Base-by-base conservation (phyloP, 192 early-diverging fungal genomes). In the Coemansia furcata region DNA sequence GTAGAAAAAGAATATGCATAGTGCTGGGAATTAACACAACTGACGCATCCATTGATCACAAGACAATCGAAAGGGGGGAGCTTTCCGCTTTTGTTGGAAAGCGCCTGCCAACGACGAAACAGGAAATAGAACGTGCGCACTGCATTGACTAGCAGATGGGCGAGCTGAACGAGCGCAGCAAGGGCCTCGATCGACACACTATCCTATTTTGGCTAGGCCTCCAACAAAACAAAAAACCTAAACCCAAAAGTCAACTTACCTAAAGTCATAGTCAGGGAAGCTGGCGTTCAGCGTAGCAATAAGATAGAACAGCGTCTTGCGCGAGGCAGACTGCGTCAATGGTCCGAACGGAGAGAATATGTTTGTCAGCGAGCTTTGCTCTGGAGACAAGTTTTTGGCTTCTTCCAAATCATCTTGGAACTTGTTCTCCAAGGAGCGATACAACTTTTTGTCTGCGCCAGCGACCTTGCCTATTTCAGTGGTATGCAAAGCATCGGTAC, bases 181-280 rank as follows among this genome's bases (percentile, higher is more conserved):
- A 54, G 50, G 50, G 50, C 50, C 21, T 30, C 26, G 50, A 54
- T 54, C 50, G 50, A 54, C 50, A 52, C 46, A 47, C 46, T 47
- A 17, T 30, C 50, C 50, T 30, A 29, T 30, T 52, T 52, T 26
- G 50, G 50, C 50, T 4, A 52, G 55, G 58, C 38, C 65, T 52
- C 37, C 38, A 57, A 39, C 49, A 66, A 55, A 32, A 15, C 21
- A 62, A 64, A 63, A 57, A 47, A 19, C 23, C 44, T 12, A 47
- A 36, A 61, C 19, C 19, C 32, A 30, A 10, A n/a, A 40, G 19
- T n/a, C 55, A 81, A 91, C 90, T 52, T 82, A 91, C 90, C 90
- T 95, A 85, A 96, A 99, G 75, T 98, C 97, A 74, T 97, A 95
- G 76, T 99, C 96, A 11, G 97, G 96, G 65, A 93, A 99, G 9